These are phyloP conservation scores for Cnidoscolus chayamansa DNA, from an alignment of 441 rosid species.

Conservation along the genomic window DNA sequence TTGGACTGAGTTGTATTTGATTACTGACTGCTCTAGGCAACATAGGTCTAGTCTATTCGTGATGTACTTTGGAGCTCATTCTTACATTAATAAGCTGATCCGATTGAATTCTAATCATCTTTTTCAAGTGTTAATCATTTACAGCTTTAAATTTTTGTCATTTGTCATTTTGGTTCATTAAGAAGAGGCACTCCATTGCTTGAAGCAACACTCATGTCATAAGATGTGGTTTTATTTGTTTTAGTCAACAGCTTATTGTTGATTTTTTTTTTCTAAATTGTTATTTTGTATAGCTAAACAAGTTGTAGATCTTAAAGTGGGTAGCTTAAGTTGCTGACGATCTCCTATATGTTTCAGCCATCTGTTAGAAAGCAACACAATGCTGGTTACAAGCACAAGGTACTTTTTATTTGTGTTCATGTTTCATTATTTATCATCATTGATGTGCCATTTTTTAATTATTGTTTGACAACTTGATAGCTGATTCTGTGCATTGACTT, in stretches of 20 bases:
- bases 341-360: conserved; percentile 50
- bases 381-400: conserved; percentile 99
- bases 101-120: not conserved
- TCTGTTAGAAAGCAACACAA: conserved; percentile 98
- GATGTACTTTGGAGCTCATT: not conserved
- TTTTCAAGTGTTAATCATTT: too few species aligned
- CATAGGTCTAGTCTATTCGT: too few species aligned
- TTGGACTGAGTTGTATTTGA: not conserved
- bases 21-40: not conserved
- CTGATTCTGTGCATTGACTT: conserved; percentile 15
- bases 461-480: conserved; percentile 6
- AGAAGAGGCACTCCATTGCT: not conserved
- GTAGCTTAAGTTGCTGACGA: not conserved
- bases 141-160: not conserved
- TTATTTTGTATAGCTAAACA: not conserved
- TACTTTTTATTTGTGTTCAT: conserved; percentile 21
- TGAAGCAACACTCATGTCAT: not conserved
- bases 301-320: not conserved
- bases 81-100: not conserved
- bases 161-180: not conserved
- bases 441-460: not conserved
- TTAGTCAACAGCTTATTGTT: not conserved
- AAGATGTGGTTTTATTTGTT: not conserved
- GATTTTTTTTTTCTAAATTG: not conserved
- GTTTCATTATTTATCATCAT: not conserved